Evolutionary conservation across 164 flowering plant genomes (phyloP).

Genomic region (Euptelea pleiosperma): DNA sequence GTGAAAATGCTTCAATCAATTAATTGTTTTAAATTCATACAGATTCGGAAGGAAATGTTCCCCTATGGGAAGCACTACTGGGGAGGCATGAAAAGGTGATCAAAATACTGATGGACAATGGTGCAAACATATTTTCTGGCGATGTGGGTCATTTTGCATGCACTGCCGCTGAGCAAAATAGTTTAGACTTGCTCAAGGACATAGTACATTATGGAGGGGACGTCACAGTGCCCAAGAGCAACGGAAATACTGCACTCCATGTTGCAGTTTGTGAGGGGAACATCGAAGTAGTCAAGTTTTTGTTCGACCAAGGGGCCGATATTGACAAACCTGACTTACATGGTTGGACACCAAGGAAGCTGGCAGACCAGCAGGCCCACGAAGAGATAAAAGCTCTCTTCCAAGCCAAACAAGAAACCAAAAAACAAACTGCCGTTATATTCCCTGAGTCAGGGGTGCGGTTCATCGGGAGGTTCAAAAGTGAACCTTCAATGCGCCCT

Average conservation of each 20-base stretch:
- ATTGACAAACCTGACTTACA: constrained; percentile 49
- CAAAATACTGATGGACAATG: constrained; percentile 48
- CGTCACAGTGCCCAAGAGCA: constrained; percentile 37
- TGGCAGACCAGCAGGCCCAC: constrained; percentile 87
- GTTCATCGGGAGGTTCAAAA: constrained; percentile 44
- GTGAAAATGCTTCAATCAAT: not conserved
- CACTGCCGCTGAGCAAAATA: constrained; percentile 66
- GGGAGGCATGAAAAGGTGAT: constrained; percentile 42
- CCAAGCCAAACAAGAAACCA: constrained; percentile 28
- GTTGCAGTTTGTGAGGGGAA: constrained; percentile 79
- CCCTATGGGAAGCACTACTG: constrained; percentile 84
- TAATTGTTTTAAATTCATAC: constrained; percentile 7
- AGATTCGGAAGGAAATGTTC: constrained; percentile 76
- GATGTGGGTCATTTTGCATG: constrained; percentile 71
- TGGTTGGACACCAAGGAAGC: constrained; percentile 77
- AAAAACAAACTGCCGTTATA: constrained; percentile 17
- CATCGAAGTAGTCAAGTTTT: constrained; percentile 50
- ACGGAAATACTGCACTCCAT: constrained; percentile 76
- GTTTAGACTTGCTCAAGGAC: constrained; percentile 48
- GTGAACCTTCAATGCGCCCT: constrained; percentile 51
- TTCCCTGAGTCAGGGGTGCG: constrained; percentile 28
- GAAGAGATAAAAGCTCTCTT: constrained; percentile 62
- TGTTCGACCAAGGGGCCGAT: constrained; percentile 57
- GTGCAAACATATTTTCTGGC: constrained; percentile 46
- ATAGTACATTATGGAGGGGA: constrained; percentile 52